These are phyloP conservation scores for Fraxinus angustifolia DNA, from an alignment of 305 asterid genomes.

Conservation along the genomic window DNA sequence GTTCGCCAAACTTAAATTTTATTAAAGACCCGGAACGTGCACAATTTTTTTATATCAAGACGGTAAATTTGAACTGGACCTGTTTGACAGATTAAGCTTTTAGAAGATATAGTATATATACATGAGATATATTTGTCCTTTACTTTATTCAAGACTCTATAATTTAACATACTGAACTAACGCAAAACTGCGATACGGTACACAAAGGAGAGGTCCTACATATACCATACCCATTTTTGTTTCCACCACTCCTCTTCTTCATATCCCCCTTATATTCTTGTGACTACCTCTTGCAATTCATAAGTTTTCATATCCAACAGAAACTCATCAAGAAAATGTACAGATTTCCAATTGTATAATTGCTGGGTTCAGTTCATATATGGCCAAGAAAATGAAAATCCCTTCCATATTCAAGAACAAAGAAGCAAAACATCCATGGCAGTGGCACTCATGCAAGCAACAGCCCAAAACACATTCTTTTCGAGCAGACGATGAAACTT, in stretches of 20 bases:
- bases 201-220: background rate
- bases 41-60: background rate
- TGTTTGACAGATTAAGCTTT: background rate
- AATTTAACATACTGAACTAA: background rate
- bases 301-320: background rate
- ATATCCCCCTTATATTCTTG: background rate
- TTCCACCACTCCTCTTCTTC: background rate
- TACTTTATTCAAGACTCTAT: background rate
- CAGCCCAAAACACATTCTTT: background rate
- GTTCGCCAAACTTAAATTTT: background rate
- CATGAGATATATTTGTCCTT: background rate
- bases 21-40: background rate
- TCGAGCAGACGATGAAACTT: background rate
- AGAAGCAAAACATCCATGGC: slow-evolving; percentile 3
- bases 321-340: background rate
- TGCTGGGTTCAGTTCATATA: background rate
- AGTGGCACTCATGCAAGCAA: background rate
- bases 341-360: background rate
- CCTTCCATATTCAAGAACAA: background rate
- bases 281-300: background rate
- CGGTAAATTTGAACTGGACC: background rate
- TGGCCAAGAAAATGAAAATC: slow-evolving; percentile 2
- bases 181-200: background rate
- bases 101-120: background rate
- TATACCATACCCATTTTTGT: background rate